These are phyloP conservation scores for Wickerhamiella shivajii DNA, from an alignment of 805 yeast genomes.

Conservation along the genomic window DNA sequence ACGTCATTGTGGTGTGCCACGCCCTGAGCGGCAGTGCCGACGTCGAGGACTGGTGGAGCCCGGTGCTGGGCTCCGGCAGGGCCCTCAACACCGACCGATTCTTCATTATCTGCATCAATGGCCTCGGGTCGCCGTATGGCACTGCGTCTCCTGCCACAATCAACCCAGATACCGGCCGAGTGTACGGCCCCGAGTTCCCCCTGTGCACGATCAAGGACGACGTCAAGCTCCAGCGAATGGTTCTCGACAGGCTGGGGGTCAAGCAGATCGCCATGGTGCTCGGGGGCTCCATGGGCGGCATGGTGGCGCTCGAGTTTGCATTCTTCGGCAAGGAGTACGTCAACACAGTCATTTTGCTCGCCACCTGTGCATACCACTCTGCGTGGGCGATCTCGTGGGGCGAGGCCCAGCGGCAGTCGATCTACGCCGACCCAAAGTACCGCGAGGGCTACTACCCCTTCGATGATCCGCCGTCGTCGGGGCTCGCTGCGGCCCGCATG, in stretches of 20 bases:
- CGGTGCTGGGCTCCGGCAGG: slow-evolving; percentile 65
- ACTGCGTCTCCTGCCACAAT: slow-evolving; percentile 78
- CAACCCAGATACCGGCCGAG: slow-evolving; percentile 62
- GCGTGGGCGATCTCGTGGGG: slow-evolving; percentile 99
- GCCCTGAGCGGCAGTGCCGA: slow-evolving; percentile 94
- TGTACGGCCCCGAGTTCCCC: slow-evolving; percentile 93
- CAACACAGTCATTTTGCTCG: slow-evolving; percentile 59
- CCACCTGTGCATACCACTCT: slow-evolving; percentile 86
- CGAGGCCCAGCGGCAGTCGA: slow-evolving; percentile 93
- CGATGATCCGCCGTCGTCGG: slow-evolving; percentile 69
- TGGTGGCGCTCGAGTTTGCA: slow-evolving; percentile 83
- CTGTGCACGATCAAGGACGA: slow-evolving; percentile 90
- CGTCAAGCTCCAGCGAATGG: slow-evolving; percentile 57
- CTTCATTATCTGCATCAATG: slow-evolving; percentile 75
- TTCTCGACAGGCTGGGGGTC: slow-evolving; percentile 72
- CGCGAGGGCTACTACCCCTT: slow-evolving; percentile 73
- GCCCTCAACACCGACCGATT: slow-evolving; percentile 87
- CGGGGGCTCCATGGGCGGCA: slow-evolving; percentile 99
- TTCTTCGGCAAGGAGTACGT: slow-evolving; percentile 58
- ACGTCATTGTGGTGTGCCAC: slow-evolving; percentile 84
- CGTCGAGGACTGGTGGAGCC: slow-evolving; percentile 99
- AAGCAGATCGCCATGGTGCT: slow-evolving; percentile 65
- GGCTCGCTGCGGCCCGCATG: slow-evolving; percentile 95
- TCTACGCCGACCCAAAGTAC: slow-evolving; percentile 89
- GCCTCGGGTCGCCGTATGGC: slow-evolving; percentile 95